phyloP scores from a whole-genome alignment of 2,329 filamentous ascomycete species.

The Cyanodermella asteris region DNA sequence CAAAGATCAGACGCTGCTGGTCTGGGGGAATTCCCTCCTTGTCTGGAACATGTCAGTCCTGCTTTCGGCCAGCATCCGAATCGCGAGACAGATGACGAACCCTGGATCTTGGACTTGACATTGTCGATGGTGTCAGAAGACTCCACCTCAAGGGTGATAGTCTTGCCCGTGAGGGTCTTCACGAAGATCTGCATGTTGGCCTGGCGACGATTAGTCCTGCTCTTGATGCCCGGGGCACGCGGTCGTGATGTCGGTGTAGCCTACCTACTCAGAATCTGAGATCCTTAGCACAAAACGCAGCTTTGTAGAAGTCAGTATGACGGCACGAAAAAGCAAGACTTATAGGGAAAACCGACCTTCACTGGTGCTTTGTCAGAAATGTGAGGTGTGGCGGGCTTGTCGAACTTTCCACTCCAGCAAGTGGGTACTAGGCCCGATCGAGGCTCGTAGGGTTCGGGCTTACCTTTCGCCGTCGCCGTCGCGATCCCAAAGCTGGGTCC shows the following conservation, averaged over 20 bases:
- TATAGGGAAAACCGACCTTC: conserved; percentile 10
- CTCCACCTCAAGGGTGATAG: conserved; percentile 99
- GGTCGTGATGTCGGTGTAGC: no score
- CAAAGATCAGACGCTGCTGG: conserved; percentile 99
- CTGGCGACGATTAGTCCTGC: conserved; percentile 8
- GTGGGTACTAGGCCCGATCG: no score
- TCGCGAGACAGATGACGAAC: conserved; percentile 21
- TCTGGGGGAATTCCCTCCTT: conserved; percentile 99
- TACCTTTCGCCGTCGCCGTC: no score
- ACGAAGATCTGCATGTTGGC: conserved; percentile 30
- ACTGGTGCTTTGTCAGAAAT: conserved; percentile 38
- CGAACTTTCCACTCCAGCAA: background rate
- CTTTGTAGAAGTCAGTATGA: background rate
- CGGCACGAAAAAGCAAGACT: background rate
- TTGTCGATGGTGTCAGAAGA: conserved; percentile 99
- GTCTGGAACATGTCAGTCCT: conserved; percentile 38
- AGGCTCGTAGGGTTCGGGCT: no score
- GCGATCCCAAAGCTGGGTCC: no score
- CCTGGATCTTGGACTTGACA: conserved; percentile 93
- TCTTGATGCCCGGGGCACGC: no score
- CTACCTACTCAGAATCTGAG: no score
- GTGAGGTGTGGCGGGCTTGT: conserved; percentile 16
- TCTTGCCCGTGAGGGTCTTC: conserved; percentile 84
- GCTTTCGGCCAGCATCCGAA: conserved; percentile 1
- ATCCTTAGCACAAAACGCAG: background rate